phyloP scores from a whole-genome alignment of 2,329 filamentous ascomycete genomes.

The Rugonectria rugulosa region DNA sequence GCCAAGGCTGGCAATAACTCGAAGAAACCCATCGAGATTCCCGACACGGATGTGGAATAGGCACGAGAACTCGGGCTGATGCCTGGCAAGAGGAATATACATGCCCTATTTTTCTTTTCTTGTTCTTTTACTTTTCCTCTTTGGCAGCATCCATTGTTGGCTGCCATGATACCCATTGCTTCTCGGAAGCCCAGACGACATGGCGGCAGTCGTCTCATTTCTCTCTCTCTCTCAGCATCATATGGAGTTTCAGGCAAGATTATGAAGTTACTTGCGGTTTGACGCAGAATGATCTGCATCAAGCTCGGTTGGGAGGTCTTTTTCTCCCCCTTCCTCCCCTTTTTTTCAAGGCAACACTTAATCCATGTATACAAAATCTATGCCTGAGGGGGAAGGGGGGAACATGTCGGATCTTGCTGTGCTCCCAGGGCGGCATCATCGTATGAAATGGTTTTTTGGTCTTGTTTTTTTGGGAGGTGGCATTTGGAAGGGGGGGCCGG shows the following conservation, averaged over 20 bases:
- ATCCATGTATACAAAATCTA: too few relatives aligned
- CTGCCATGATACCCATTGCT: slow-evolving; percentile 35
- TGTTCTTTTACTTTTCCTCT: slow-evolving; percentile 6
- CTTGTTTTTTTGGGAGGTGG: too few relatives aligned
- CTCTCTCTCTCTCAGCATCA: slow-evolving; percentile 14
- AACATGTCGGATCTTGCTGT: too few relatives aligned
- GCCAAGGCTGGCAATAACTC: slow-evolving; percentile 21
- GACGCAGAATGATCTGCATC: slow-evolving; percentile 3
- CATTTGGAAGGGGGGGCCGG: too few relatives aligned
- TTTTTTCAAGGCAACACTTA: too few relatives aligned
- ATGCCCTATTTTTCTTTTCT: neutral
- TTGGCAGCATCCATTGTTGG: slow-evolving; percentile 23
- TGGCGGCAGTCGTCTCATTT: neutral
- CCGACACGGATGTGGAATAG: slow-evolving; percentile 31
- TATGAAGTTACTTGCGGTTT: too few relatives aligned
- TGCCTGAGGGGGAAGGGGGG: too few relatives aligned
- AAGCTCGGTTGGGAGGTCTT: neutral
- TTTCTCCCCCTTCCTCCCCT: too few relatives aligned
- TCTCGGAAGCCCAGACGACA: slow-evolving; percentile 11
- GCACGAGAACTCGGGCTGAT: slow-evolving; percentile 16
- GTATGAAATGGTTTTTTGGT: too few relatives aligned
- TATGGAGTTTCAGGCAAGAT: slow-evolving; percentile 19
- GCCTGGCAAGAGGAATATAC: slow-evolving; percentile 3
- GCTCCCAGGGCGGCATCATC: too few relatives aligned
- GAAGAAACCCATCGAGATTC: slow-evolving; percentile 23